phyloP scores from a whole-genome alignment of 345 rosid genomes.

The Microthlaspi erraticum region DNA sequence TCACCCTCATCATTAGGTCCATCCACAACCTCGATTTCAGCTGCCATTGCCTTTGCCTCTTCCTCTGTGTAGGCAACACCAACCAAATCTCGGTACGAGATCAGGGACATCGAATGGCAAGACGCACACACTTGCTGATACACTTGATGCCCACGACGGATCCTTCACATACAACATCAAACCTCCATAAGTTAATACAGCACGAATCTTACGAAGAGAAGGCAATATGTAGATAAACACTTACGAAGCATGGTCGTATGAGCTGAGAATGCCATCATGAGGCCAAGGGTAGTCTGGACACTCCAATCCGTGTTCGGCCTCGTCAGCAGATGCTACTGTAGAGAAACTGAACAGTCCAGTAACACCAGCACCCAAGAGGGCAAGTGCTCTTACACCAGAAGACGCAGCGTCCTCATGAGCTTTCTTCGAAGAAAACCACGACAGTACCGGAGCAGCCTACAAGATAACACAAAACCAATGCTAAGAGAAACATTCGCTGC shows the following conservation, averaged over 20 bases:
- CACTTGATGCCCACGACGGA: conserved; percentile 99
- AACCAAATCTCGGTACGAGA: conserved; percentile 92
- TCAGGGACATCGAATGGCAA: conserved; percentile 97
- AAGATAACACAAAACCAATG: conserved; percentile 31
- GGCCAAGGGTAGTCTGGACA: conserved; percentile 98
- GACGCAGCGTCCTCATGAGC: conserved; percentile 63
- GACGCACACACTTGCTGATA: conserved; percentile 98
- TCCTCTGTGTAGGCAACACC: conserved; percentile 99
- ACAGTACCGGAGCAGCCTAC: conserved; percentile 65
- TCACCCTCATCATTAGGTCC: conserved; percentile 99
- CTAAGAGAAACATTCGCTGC: background rate
- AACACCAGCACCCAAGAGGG: conserved; percentile 86
- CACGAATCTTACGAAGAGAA: background rate
- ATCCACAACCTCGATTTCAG: conserved; percentile 96
- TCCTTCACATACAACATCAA: conserved; percentile 60
- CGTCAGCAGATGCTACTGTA: conserved; percentile 88
- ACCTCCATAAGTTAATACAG: conserved; percentile 16
- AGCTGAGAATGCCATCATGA: conserved; percentile 94
- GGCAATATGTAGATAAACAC: conserved; percentile 35
- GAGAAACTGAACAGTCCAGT: conserved; percentile 82
- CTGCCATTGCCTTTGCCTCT: conserved; percentile 98
- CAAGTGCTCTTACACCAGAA: conserved; percentile 63
- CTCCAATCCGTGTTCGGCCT: conserved; percentile 95
- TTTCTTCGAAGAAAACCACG: conserved; percentile 71
- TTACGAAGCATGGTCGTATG: conserved; percentile 99